A percentile compares a stretch with the other conserved stretches of the same genome.
phyloP scores from a whole-genome alignment of 2,329 filamentous ascomycete species.

The Hortaea werneckii region DNA sequence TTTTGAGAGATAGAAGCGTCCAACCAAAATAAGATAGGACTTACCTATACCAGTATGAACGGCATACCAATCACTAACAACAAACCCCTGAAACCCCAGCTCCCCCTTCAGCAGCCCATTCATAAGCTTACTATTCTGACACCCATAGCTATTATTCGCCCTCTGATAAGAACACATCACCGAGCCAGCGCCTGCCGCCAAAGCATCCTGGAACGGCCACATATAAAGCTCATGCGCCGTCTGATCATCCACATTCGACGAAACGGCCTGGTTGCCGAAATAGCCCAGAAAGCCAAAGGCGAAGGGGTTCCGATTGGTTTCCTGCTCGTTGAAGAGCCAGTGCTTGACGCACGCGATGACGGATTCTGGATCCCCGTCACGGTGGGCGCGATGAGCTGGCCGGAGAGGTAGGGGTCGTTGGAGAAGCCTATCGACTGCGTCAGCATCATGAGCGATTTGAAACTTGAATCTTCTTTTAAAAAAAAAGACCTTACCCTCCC shows the following conservation, averaged over 20 bases:
- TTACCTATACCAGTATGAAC: no score
- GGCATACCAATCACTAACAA: constrained; percentile 39
- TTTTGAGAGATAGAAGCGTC: no score
- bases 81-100: constrained; percentile 24
- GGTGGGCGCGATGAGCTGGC: constrained; percentile 17
- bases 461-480: background rate
- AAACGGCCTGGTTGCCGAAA: constrained; percentile 26
- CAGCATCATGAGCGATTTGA: background rate
- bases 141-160: constrained; percentile 59
- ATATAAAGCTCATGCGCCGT: constrained; percentile 16
- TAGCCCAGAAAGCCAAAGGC: constrained; percentile 56
- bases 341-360: constrained; percentile 31
- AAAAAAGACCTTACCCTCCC: background rate
- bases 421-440: constrained; percentile 7
- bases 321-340: constrained; percentile 22
- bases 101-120: constrained; percentile 59
- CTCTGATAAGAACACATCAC: constrained; percentile 70
- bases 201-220: constrained; percentile 56
- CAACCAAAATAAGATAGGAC: no score
- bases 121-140: constrained; percentile 51
- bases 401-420: constrained; percentile 22
- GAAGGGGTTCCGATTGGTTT: constrained; percentile 12
- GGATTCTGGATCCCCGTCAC: constrained; percentile 20
- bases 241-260: constrained; percentile 31
- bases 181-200: constrained; percentile 53